Evolutionary conservation across 768 basidiomycete genomes (phyloP).

Genomic region (Clitopilus hobsonii): DNA sequence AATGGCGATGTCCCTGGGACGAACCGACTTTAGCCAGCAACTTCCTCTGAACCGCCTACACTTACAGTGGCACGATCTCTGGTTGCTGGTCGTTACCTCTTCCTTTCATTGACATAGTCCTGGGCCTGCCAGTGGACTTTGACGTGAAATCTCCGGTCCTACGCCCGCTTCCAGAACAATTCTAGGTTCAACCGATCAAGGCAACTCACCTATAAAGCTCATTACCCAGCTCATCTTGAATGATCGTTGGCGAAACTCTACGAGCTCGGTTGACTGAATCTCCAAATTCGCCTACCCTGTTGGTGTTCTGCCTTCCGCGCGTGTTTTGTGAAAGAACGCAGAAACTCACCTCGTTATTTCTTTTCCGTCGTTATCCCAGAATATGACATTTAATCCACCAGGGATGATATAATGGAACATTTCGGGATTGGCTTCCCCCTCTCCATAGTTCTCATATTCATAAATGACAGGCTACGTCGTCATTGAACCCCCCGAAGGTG

Average conservation of each 20-base stretch:
- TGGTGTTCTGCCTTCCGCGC: not conserved
- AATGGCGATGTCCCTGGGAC: not conserved
- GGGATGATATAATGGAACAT: conserved; percentile 59
- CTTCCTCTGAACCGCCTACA: not conserved
- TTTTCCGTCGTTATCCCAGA: conserved; percentile 61
- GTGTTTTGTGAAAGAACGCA: not conserved
- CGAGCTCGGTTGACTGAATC: conserved; percentile 8
- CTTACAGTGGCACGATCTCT: not conserved
- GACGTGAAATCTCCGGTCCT: not conserved
- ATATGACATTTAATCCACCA: conserved; percentile 58
- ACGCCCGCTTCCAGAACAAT: too few relatives aligned
- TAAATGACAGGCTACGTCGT: conserved; percentile 12
- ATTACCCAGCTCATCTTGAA: conserved; percentile 55
- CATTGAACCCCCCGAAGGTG: not conserved
- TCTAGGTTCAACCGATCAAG: not conserved
- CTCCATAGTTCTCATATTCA: conserved; percentile 18
- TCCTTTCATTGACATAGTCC: not conserved
- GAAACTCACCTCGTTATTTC: conserved; percentile 53
- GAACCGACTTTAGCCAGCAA: not conserved
- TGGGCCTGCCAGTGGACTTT: too few relatives aligned
- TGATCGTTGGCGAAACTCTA: conserved; percentile 36
- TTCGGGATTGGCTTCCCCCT: conserved; percentile 21
- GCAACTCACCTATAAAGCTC: conserved; percentile 49
- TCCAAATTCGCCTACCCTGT: conserved; percentile 51
- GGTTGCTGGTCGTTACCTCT: not conserved